Evolutionary conservation across 495 filamentous ascomycete species (phyloP), one percentile per base, ranked within the genome.

Genomic region (Penicillium malachiteum): DNA sequence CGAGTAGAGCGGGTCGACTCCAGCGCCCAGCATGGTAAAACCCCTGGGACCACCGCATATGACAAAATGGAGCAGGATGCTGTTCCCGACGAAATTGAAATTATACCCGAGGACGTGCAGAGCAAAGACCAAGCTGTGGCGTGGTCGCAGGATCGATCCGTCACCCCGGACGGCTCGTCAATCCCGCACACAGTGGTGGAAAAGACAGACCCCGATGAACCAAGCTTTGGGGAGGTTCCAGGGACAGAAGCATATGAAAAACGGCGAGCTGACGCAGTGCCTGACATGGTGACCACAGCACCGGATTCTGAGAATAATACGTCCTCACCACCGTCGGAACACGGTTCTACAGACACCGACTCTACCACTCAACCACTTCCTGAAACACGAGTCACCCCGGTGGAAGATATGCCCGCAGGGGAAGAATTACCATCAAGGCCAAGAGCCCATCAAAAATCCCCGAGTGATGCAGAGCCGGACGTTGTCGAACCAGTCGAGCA

Each of bases 181-280:
- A 85, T 96, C 59, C 92, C 92, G n/a, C 82, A 75, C 53, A 95
- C 87, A 12, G 77, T 92, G 45, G 89, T 96, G 26, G 90, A 95
- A 71, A 90, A 87, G 73, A 81, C 96, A 44, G 85, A 89, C 54
- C 75, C 78, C 10, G 71, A 76, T 33, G 67, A 73, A 31, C 83
- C 86, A 71, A 88, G 88, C 59, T 81, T 95, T 71, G 92, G 93
- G 16, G 92, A 96, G 60, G 81, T 96, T 17, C 92, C 92, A 17
- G 92, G 93, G 13, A 96, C 93, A 3, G 72, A 80, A 45, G 91
- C 89, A 44, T 88, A 90, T 67, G 76, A 86, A 48, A 74, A 86
- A 68, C 84, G 90, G 50, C 85, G 84, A 60, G 85, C 83, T 16
- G 93, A 97, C 77, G 92, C 93, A 26, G 81, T 85, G 38, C 94